Evolutionary conservation across 805 yeast genomes (phyloP).

Genomic region (Metschnikowia bowlesiae): DNA sequence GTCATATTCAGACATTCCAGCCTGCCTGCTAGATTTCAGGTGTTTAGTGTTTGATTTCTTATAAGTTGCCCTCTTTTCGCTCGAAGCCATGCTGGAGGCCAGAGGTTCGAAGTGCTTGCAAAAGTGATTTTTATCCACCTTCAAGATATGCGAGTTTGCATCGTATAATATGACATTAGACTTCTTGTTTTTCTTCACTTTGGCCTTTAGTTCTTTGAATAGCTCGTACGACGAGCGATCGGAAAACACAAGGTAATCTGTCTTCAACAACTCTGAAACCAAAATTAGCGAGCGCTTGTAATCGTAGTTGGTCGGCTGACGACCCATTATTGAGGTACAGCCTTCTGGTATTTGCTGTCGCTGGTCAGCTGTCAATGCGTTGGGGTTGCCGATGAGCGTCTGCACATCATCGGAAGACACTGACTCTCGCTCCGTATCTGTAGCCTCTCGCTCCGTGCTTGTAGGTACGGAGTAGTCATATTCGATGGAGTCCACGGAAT

Average conservation of each 20-base stretch:
- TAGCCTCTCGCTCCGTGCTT: conserved; percentile 1
- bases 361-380: not conserved
- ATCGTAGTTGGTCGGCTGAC: conserved; percentile 19
- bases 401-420: conserved; percentile 3
- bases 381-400: conserved; percentile 1
- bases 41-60: not conserved
- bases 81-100: not conserved
- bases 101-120: not conserved
- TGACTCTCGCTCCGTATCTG: conserved; percentile 2
- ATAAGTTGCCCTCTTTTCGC: not conserved
- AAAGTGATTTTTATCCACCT: not conserved
- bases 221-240: conserved; percentile 24
- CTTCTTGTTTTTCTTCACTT: conserved; percentile 21
- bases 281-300: conserved; percentile 28
- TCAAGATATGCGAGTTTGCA: conserved; percentile 15
- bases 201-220: conserved; percentile 26
- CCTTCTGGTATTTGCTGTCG: not conserved
- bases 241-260: conserved; percentile 27
- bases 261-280: conserved; percentile 32
- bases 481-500: not conserved
- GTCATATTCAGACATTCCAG: not conserved
- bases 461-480: not conserved
- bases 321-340: conserved; percentile 17
- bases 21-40: not conserved
- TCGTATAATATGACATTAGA: conserved; percentile 20